phyloP scores from a whole-genome alignment of 768 basidiomycete species.

The Chalciporus piperatus region DNA sequence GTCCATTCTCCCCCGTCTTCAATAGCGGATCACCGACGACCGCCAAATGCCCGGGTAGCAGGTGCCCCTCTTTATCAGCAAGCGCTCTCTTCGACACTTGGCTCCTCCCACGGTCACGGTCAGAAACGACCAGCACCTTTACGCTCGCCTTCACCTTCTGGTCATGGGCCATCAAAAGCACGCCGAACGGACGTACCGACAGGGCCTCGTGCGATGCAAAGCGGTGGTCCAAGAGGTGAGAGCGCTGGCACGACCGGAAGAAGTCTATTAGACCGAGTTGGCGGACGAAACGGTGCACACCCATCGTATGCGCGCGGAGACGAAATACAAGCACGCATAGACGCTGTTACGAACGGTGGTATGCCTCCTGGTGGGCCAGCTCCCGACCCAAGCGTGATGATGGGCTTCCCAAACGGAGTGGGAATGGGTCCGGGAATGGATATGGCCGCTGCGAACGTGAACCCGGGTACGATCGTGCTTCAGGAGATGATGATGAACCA shows the following conservation, averaged over 20 bases:
- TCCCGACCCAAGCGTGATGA: slow-evolving; percentile 41
- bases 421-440: slow-evolving; percentile 34
- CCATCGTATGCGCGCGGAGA: slow-evolving; percentile 44
- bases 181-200: slow-evolving; percentile 77
- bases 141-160: slow-evolving; percentile 63
- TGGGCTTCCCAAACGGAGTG: slow-evolving; percentile 44
- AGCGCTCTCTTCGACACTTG: slow-evolving; percentile 61
- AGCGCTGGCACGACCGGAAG: slow-evolving; percentile 36
- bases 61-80: slow-evolving; percentile 64
- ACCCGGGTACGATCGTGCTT: slow-evolving; percentile 63
- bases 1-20: slow-evolving; percentile 19
- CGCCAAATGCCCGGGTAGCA: slow-evolving; percentile 45
- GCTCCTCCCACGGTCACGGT: slow-evolving; percentile 42
- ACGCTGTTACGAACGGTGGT: slow-evolving; percentile 65
- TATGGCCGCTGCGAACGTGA: slow-evolving; percentile 50
- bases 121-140: slow-evolving; percentile 67
- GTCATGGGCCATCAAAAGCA: slow-evolving; percentile 63
- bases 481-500: slow-evolving; percentile 93
- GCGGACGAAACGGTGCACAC: slow-evolving; percentile 45
- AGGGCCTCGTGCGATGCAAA: slow-evolving; percentile 80
- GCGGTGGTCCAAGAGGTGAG: slow-evolving; percentile 20
- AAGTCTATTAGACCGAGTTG: slow-evolving; percentile 82
- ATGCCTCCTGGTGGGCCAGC: slow-evolving; percentile 32
- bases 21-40: slow-evolving; percentile 29
- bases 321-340: slow-evolving; percentile 76